Evolutionary conservation across 2,329 filamentous ascomycete genomes (phyloP), one percentile per base, ranked within the genome.

Genomic region (Claviceps sp.): DNA sequence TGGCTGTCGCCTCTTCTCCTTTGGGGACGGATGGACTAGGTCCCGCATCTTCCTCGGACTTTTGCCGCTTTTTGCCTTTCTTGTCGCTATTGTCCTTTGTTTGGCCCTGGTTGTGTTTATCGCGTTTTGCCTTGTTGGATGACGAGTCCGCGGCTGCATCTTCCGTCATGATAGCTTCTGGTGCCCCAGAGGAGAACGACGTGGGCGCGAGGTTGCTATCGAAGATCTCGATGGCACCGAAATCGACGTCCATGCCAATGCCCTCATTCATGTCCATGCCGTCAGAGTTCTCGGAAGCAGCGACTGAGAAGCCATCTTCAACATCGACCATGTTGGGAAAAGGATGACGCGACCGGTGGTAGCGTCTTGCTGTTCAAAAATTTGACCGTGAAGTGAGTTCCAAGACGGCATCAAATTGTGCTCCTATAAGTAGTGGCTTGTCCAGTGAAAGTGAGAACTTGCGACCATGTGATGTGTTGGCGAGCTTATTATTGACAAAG

Each of bases 221-320:
- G 50, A 69, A 69, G 60, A 69, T 65, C 47, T 68, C 64, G 49
- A 69, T 61, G 23, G 63, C 51, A 22, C 66, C 66, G 52, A 68
- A 68, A 49, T 67, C 63, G 40, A 56, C 57, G 44, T 67, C 64
- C 20, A 58, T 56, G 23, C 53, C 57, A 22, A 56, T 52, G 34
- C 57, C 55, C 11, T 52, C 55, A 20, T 53, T 57, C 26, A 59
- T 54, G 14, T 62, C 56, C 20, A 48, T 48, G 51, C 57, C 56
- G 23, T 57, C 56, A 44, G 60, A 63, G 50, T 53, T 56, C 34
- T 60, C 58, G 14, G 66, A 59, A 38, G 54, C 60, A 14, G 56
- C 59, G n/a, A 55, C 46, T 40, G 52, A 54, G 29, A 52, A 56
- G 42, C 47, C 51, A 29, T 61, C 58, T 22, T 60, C 57, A 3